phyloP scores from a whole-genome alignment of 2,329 filamentous ascomycete genomes.

The Graphilbum fragrans region DNA sequence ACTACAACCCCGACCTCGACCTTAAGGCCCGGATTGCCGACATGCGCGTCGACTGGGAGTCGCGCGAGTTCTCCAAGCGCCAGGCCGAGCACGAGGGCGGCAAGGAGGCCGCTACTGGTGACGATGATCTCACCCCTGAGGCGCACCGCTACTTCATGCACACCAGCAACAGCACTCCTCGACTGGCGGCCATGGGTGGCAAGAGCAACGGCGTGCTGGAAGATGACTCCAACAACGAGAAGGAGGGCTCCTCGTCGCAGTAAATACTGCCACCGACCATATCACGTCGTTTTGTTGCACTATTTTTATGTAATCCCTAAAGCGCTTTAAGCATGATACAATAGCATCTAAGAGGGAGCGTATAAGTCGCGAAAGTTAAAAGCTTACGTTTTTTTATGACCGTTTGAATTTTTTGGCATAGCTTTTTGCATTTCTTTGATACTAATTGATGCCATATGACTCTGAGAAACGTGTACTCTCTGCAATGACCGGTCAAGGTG shows the following conservation, averaged over 20 bases:
- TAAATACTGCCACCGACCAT: too few relatives aligned
- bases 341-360: too few relatives aligned
- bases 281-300: too few relatives aligned
- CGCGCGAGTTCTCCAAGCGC: constrained; percentile 31
- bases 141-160: constrained; percentile 42
- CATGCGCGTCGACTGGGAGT: constrained; percentile 55
- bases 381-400: too few relatives aligned
- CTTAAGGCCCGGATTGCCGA: constrained; percentile 76
- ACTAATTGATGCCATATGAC: too few relatives aligned
- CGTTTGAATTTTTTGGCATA: too few relatives aligned
- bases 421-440: too few relatives aligned
- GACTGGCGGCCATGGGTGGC: constrained; percentile 3
- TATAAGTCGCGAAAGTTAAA: too few relatives aligned
- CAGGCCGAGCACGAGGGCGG: constrained; percentile 34
- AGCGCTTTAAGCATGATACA: too few relatives aligned
- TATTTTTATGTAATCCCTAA: too few relatives aligned
- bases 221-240: constrained; percentile 3
- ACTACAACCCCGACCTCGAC: constrained; percentile 74
- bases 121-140: constrained; percentile 38
- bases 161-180: constrained; percentile 14
- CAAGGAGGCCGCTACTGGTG: constrained; percentile 23
- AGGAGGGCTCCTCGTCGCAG: background rate
- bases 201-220: constrained; percentile 5
- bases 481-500: too few relatives aligned
- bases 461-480: too few relatives aligned